Evolutionary conservation across 371 early-diverging fungal genomes (phyloP).

Genomic region (Apophysomyces variabilis): DNA sequence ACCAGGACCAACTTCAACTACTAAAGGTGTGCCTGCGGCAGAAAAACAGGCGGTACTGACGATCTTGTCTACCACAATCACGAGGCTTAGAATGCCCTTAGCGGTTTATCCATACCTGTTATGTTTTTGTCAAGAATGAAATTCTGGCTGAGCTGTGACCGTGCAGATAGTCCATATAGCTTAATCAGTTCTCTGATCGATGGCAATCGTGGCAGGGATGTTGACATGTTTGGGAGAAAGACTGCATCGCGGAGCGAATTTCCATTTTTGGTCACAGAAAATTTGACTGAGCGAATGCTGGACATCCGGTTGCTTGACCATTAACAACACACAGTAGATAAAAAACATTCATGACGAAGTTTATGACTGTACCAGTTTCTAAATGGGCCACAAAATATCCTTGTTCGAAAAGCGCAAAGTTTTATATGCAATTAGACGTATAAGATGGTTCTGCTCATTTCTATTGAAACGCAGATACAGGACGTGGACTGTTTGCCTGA

Average conservation of each 20-base stretch:
- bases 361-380: too few relatives aligned
- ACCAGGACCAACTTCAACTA: slow-evolving; percentile 90
- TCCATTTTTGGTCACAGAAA: too few relatives aligned
- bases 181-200: slow-evolving; percentile 77
- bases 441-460: too few relatives aligned
- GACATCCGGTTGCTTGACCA: too few relatives aligned
- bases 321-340: too few relatives aligned
- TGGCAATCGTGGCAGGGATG: slow-evolving; percentile 56
- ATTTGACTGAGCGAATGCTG: too few relatives aligned
- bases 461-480: neutral
- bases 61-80: slow-evolving; percentile 64
- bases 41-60: slow-evolving; percentile 64
- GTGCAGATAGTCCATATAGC: slow-evolving; percentile 77
- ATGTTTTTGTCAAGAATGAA: slow-evolving; percentile 87
- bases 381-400: too few relatives aligned
- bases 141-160: slow-evolving; percentile 80
- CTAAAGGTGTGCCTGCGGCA: slow-evolving; percentile 55
- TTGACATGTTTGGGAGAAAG: neutral
- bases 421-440: too few relatives aligned
- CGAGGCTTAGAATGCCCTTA: slow-evolving; percentile 9
- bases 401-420: too few relatives aligned
- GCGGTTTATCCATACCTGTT: slow-evolving; percentile 55
- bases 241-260: too few relatives aligned
- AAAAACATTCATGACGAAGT: too few relatives aligned
- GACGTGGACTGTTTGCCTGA: neutral